These are phyloP conservation scores for Rhizopus arrhizus DNA, from an alignment of 371 early-diverging fungal genomes.

Conservation along the genomic window DNA sequence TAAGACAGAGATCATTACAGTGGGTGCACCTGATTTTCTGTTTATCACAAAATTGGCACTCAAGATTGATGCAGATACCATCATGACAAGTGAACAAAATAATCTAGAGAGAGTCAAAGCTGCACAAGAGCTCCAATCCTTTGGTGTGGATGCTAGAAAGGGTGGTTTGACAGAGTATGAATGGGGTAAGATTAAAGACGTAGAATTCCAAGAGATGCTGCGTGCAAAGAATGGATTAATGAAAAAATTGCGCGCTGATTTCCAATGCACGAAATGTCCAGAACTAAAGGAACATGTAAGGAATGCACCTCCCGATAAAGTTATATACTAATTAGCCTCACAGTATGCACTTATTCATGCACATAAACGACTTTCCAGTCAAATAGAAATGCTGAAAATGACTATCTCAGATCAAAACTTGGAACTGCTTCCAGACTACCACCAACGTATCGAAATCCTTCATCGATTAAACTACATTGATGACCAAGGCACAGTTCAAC, in stretches of 20 bases:
- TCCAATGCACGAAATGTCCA: conserved; percentile 84
- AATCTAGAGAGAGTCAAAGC: conserved; percentile 49
- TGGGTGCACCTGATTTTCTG: conserved; percentile 68
- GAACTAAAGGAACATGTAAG: conserved; percentile 78
- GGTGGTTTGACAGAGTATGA: conserved; percentile 60
- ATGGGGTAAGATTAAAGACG: conserved; percentile 77
- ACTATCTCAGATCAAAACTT: conserved; percentile 90
- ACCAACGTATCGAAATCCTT: conserved; percentile 84
- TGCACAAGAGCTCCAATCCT: conserved; percentile 55
- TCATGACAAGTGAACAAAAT: conserved; percentile 50
- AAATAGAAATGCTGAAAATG: conserved; percentile 74
- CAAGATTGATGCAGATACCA: conserved; percentile 46
- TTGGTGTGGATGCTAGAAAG: conserved; percentile 54
- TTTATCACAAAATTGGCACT: conserved; percentile 59
- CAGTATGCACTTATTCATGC: conserved; percentile 73
- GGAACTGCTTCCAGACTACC: conserved; percentile 90
- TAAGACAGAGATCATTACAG: conserved; percentile 50
- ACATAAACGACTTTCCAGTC: conserved; percentile 64
- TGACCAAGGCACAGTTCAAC: conserved; percentile 81
- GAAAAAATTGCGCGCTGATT: conserved; percentile 44
- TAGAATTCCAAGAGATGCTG: conserved; percentile 81
- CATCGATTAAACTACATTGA: conserved; percentile 80
- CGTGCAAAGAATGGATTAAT: conserved; percentile 53
- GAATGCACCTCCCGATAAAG: not conserved
- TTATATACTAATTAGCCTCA: not conserved